Percentiles rank a stretch among this genome's conserved stretches.
Conservation (phyloP, 371 early-diverging fungal genomes). For the Saksenaea oblongispora region DNA sequence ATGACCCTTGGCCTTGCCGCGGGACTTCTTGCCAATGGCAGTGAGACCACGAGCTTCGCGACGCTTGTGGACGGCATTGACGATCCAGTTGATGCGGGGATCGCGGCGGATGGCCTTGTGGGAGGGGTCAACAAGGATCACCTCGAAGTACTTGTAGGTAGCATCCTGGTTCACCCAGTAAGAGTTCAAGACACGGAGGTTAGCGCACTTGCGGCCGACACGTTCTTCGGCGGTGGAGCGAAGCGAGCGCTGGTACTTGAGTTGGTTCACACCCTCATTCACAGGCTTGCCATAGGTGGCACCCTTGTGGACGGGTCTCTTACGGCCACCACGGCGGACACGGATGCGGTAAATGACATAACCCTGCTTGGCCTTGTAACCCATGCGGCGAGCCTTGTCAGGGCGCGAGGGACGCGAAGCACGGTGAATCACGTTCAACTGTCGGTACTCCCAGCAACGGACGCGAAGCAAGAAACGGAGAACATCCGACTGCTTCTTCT, state of each 20-base stretch:
- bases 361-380: conserved; percentile 99
- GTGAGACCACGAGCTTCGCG: conserved; percentile 99
- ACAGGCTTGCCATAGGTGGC: conserved; percentile 98
- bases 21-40: conserved; percentile 95
- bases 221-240: conserved; percentile 96
- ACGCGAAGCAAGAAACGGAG: conserved; percentile 98
- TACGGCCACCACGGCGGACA: conserved; percentile 98
- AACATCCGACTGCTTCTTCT: conserved; percentile 99
- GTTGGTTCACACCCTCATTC: conserved; percentile 96
- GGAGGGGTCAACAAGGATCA: conserved; percentile 96
- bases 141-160: conserved; percentile 99
- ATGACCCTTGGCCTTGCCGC: conserved; percentile 98
- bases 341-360: conserved; percentile 97
- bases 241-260: conserved; percentile 95
- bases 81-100: conserved; percentile 99
- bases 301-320: conserved; percentile 96
- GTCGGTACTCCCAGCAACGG: conserved; percentile 99
- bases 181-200: conserved; percentile 97
- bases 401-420: conserved; percentile 98
- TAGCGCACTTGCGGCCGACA: conserved; percentile 94
- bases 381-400: conserved; percentile 98
- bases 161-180: conserved; percentile 99
- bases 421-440: conserved; percentile 96
- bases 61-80: conserved; percentile 96
- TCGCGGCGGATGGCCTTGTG: conserved; percentile 99